These are phyloP conservation scores for Eutrema heterophyllum DNA, from an alignment of 345 rosid genomes.

Conservation along the genomic window DNA sequence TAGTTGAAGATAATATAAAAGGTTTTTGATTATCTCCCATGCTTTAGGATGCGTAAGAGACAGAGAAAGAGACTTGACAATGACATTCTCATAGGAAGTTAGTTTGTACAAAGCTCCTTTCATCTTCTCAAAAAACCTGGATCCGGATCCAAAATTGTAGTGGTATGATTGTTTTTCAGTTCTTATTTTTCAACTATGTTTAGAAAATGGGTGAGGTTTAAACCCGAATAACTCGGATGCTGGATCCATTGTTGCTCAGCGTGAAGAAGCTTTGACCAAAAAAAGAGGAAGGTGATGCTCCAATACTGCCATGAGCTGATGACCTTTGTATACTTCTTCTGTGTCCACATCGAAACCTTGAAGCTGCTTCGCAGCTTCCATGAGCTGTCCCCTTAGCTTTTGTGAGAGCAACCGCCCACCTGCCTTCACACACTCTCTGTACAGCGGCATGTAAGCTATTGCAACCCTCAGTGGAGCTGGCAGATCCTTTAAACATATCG, in stretches of 20 bases:
- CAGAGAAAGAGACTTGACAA: constrained; percentile 22
- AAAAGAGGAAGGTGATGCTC: constrained; percentile 83
- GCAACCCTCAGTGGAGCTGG: constrained; percentile 80
- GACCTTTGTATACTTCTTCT: constrained; percentile 38
- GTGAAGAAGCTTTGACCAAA: constrained; percentile 40
- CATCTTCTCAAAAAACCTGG: constrained; percentile 13
- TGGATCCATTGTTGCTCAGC: constrained; percentile 15
- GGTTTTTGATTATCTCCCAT: constrained; percentile 12
- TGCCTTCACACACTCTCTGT: constrained; percentile 63
- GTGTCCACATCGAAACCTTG: constrained; percentile 51
- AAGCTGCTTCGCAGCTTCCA: constrained; percentile 71
- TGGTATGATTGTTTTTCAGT: background rate
- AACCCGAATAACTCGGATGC: background rate
- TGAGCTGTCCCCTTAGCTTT: constrained; percentile 77
- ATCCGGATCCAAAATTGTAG: constrained; percentile 13
- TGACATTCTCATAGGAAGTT: constrained; percentile 16
- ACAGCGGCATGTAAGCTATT: constrained; percentile 72
- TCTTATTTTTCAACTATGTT: constrained; percentile 12
- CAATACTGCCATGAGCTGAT: constrained; percentile 56
- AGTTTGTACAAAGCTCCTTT: constrained; percentile 6
- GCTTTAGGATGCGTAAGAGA: constrained; percentile 21
- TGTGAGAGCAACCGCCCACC: constrained; percentile 68
- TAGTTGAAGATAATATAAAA: background rate
- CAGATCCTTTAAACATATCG: constrained; percentile 62
- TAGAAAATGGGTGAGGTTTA: background rate